Evolutionary conservation across 306 rosid species (phyloP).

Genomic region (Gleditsia sinensis): DNA sequence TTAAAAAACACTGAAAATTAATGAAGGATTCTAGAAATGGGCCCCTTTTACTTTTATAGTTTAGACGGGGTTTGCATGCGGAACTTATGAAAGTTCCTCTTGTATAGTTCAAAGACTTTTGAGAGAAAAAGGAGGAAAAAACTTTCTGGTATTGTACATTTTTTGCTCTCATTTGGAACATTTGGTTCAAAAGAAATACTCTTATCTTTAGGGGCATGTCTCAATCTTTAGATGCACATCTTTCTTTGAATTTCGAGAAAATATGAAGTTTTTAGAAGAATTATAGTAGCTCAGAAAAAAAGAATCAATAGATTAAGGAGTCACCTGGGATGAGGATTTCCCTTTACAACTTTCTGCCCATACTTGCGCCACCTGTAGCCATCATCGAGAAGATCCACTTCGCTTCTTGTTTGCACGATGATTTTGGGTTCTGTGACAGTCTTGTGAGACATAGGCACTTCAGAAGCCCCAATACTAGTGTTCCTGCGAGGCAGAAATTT

Average conservation of each 20-base stretch:
- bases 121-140: too few species aligned
- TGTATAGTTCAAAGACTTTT: too few species aligned
- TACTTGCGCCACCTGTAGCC: constrained; percentile 89
- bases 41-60: too few species aligned
- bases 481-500: constrained; percentile 57
- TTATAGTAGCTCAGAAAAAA: constrained; percentile 2
- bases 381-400: constrained; percentile 77
- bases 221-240: not conserved
- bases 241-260: constrained; percentile 7
- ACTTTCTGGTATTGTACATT: too few species aligned
- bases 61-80: too few species aligned
- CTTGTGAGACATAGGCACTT: constrained; percentile 43
- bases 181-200: too few species aligned
- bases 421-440: constrained; percentile 76
- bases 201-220: too few species aligned
- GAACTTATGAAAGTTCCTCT: too few species aligned
- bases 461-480: constrained; percentile 58
- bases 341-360: constrained; percentile 97
- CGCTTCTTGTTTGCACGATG: constrained; percentile 76
- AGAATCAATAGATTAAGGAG: constrained; percentile 15
- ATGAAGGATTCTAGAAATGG: not conserved
- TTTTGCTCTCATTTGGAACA: too few species aligned
- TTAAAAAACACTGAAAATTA: constrained; percentile 4
- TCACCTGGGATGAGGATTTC: constrained; percentile 98
- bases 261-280: not conserved